Evolutionary conservation across 108 stramenopile genomes (phyloP).

Genomic region (Nitzschia sp.): DNA sequence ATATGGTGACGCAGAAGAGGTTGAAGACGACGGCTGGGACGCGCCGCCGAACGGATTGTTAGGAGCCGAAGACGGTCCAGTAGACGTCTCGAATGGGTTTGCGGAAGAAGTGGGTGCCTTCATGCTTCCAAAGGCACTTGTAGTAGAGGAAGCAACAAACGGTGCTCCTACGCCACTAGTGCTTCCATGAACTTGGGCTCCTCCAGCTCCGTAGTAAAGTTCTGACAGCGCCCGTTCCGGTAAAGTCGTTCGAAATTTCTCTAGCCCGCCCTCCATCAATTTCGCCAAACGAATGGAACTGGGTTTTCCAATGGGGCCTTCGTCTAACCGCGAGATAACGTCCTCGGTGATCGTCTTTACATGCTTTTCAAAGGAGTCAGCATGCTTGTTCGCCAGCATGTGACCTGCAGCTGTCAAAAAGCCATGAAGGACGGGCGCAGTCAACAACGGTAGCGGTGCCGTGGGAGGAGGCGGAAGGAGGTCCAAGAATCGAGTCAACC

Average conservation of each 20-base stretch:
- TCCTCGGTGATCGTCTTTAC: conserved; percentile 51
- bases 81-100: conserved; percentile 19
- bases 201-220: conserved; percentile 52
- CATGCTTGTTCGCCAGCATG: conserved; percentile 76
- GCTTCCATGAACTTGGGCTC: neutral
- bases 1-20: conserved; percentile 36
- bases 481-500: conserved; percentile 78
- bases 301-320: conserved; percentile 71
- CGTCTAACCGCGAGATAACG: conserved; percentile 66
- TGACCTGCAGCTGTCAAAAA: conserved; percentile 85
- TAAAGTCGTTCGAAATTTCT: conserved; percentile 44
- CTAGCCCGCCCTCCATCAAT: conserved; percentile 61
- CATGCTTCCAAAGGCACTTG: conserved; percentile 10
- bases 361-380: conserved; percentile 46
- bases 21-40: neutral
- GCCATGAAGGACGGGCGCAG: conserved; percentile 82
- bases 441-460: conserved; percentile 66
- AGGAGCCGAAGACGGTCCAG: neutral
- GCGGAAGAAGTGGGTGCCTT: conserved; percentile 9
- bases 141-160: neutral
- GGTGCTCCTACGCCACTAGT: neutral
- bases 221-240: conserved; percentile 64
- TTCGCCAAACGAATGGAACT: conserved; percentile 75
- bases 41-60: conserved; percentile 25
- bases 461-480: conserved; percentile 57